Percentiles rank a stretch among this genome's conserved stretches.
Conservation (phyloP, 345 rosid species). For the Gossypium australe region DNA sequence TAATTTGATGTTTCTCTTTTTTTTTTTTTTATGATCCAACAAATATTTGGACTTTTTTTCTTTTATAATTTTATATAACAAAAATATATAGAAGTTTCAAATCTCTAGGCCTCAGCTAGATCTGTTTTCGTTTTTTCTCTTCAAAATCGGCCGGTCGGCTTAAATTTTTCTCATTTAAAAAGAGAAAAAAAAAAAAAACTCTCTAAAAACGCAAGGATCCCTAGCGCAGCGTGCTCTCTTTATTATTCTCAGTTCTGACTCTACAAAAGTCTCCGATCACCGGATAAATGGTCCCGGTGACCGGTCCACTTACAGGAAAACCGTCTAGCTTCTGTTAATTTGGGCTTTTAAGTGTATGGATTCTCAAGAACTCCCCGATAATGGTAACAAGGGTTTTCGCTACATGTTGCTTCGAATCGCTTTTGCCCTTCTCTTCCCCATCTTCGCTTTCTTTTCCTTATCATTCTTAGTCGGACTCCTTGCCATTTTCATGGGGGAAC, state of each 20-base stretch:
- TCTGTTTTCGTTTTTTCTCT: too few relatives aligned
- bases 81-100: too few relatives aligned
- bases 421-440: slow-evolving; percentile 40
- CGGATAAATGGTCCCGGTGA: slow-evolving; percentile 32
- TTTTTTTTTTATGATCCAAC: too few relatives aligned
- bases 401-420: slow-evolving; percentile 32
- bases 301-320: background rate
- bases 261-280: slow-evolving; percentile 16
- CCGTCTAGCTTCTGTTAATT: background rate
- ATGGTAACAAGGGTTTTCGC: slow-evolving; percentile 31
- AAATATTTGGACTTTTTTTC: too few relatives aligned
- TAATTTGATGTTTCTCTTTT: too few relatives aligned
- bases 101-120: too few relatives aligned
- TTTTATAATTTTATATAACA: too few relatives aligned
- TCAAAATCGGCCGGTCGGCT: too few relatives aligned
- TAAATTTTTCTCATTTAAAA: too few relatives aligned
- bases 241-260: background rate
- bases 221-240: background rate
- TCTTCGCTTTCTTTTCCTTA: slow-evolving; percentile 40
- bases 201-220: background rate
- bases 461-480: slow-evolving; percentile 44
- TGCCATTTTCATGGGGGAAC: slow-evolving; percentile 33
- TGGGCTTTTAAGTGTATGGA: slow-evolving; percentile 22
- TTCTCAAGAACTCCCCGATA: slow-evolving; percentile 22
- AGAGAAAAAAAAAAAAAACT: too few relatives aligned